A percentile compares a stretch with the other conserved stretches of the same genome.
phyloP scores from a whole-genome alignment of 306 rosid species.

The Acacia crassicarpa region DNA sequence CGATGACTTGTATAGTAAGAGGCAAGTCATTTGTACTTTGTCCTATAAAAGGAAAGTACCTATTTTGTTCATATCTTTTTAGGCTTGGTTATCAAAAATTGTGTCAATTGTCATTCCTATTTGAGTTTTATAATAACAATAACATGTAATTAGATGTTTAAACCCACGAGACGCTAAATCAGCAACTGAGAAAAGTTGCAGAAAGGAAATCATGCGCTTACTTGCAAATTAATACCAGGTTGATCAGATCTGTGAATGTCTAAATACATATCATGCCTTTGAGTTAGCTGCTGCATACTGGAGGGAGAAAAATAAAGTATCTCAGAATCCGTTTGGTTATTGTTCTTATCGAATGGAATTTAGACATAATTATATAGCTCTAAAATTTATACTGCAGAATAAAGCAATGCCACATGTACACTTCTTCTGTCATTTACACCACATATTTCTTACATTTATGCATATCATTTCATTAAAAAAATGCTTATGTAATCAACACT shows the following conservation, averaged over 20 bases:
- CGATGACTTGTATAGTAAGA: neutral
- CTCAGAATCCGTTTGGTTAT: neutral
- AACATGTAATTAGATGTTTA: neutral
- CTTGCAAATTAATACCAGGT: neutral
- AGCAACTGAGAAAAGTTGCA: neutral
- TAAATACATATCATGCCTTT: neutral
- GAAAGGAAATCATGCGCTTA: neutral
- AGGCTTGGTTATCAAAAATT: neutral
- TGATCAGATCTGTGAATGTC: neutral
- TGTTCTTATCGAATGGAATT: neutral
- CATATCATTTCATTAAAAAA: neutral
- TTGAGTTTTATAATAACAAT: neutral
- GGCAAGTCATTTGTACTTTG: neutral
- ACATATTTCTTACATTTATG: neutral
- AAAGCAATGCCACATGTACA: neutral
- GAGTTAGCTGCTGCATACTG: slow-evolving; percentile 21
- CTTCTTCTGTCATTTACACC: neutral
- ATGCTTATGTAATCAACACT: neutral
- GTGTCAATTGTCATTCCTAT: neutral
- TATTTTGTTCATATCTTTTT: no score
- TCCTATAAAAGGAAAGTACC: neutral
- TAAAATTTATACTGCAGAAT: neutral
- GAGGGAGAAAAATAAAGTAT: neutral
- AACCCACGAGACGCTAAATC: neutral
- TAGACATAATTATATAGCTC: neutral